Conservation (phyloP, 495 filamentous ascomycete species). For the Halenospora varia region DNA sequence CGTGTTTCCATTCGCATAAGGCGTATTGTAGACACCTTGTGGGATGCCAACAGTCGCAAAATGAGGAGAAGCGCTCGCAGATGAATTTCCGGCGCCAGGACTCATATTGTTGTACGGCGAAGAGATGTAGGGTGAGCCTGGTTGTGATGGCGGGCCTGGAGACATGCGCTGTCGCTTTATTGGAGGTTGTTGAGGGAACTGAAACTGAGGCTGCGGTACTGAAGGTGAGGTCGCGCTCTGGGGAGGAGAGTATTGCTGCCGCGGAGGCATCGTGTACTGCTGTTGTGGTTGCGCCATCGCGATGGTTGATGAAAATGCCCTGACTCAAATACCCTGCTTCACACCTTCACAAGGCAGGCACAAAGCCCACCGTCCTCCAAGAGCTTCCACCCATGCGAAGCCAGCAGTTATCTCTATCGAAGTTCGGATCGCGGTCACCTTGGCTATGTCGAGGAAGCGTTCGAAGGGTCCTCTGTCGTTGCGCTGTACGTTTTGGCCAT, state of each 20-base stretch:
- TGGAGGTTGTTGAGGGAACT: conserved; percentile 31
- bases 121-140: conserved; percentile 34
- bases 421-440: background rate
- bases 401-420: background rate
- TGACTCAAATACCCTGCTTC: conserved; percentile 12
- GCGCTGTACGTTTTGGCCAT: background rate
- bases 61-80: conserved; percentile 26
- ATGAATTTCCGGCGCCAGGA: conserved; percentile 32
- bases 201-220: conserved; percentile 21
- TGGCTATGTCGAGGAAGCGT: background rate
- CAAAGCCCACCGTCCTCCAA: conserved; percentile 34
- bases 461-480: background rate
- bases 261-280: conserved; percentile 41
- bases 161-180: conserved; percentile 67
- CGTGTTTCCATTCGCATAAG: conserved; percentile 26
- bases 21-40: conserved; percentile 22
- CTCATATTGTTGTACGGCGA: conserved; percentile 51
- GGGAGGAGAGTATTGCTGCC: conserved; percentile 52
- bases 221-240: conserved; percentile 48
- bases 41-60: conserved; percentile 23
- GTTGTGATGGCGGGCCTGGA: conserved; percentile 56
- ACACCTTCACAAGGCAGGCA: conserved; percentile 25
- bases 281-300: conserved; percentile 66
- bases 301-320: conserved; percentile 9
- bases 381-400: conserved; percentile 15